Percentiles rank a stretch among this genome's conserved stretches.
Conservation (phyloP, 305 asterid genomes). For the Rubia peregrina region DNA sequence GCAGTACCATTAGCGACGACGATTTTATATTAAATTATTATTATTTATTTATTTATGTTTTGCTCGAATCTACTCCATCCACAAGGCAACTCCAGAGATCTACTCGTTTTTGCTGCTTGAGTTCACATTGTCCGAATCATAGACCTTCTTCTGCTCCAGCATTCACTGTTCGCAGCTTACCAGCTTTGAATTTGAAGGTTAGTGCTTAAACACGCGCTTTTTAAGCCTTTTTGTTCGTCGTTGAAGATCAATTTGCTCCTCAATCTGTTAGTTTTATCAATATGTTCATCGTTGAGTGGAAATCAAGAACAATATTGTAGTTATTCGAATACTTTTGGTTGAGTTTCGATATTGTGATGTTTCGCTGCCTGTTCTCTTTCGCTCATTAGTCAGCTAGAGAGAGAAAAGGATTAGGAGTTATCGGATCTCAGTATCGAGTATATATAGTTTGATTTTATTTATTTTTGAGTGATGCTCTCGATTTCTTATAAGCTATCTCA, state of each 20-base stretch:
- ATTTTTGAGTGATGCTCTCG: background rate
- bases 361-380: background rate
- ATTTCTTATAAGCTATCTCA: background rate
- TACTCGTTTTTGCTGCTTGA: background rate
- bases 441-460: background rate
- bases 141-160: background rate
- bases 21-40: background rate
- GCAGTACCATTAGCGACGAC: background rate
- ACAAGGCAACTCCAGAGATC: background rate
- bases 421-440: background rate
- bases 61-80: background rate
- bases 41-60: background rate
- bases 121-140: background rate
- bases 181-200: conserved; percentile 10
- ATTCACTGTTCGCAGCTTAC: background rate
- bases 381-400: background rate
- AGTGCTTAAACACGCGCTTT: background rate
- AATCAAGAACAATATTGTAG: background rate
- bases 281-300: background rate
- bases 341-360: background rate
- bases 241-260: background rate
- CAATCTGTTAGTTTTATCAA: background rate
- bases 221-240: background rate
- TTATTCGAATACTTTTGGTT: background rate
- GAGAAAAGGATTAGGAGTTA: background rate